Percentiles rank a stretch among this genome's conserved stretches.
phyloP scores from a whole-genome alignment of 129 eudicot species.

The Chrysanthemum seticuspe region DNA sequence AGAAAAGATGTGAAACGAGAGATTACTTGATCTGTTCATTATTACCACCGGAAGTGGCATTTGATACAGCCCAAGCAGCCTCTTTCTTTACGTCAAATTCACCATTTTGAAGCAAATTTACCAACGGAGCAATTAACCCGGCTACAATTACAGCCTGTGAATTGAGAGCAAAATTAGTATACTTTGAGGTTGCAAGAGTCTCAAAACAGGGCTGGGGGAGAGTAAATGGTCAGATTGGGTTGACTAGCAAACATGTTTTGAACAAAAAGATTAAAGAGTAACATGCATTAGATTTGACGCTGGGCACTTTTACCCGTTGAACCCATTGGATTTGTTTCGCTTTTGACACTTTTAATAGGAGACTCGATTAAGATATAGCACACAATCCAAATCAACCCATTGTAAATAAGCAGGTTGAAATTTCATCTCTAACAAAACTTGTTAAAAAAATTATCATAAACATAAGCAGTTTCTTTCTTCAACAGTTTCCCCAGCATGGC shows the following conservation, averaged over 20 bases:
- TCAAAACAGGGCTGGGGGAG: neutral
- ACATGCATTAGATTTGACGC: neutral
- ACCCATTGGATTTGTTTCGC: neutral
- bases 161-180: neutral
- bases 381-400: slow-evolving; percentile 3
- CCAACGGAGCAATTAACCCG: slow-evolving; percentile 49
- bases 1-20: neutral
- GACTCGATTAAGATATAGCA: neutral
- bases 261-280: neutral
- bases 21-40: slow-evolving; percentile 66
- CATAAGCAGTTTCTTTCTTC: neutral
- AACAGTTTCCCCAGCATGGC: neutral
- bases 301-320: neutral
- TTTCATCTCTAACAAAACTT: neutral
- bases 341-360: too few species aligned
- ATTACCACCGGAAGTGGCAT: slow-evolving; percentile 75
- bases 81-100: slow-evolving; percentile 79
- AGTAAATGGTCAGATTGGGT: neutral
- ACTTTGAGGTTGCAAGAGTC: neutral
- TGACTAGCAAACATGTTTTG: neutral
- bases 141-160: slow-evolving; percentile 65
- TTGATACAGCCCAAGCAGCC: slow-evolving; percentile 82
- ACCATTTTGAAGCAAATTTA: slow-evolving; percentile 57
- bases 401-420: neutral
- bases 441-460: neutral